A percentile compares a stretch with the other conserved stretches of the same genome.
These are phyloP conservation scores for Xylaria sp. DNA, from an alignment of 2,329 filamentous ascomycete species.

Conservation along the genomic window DNA sequence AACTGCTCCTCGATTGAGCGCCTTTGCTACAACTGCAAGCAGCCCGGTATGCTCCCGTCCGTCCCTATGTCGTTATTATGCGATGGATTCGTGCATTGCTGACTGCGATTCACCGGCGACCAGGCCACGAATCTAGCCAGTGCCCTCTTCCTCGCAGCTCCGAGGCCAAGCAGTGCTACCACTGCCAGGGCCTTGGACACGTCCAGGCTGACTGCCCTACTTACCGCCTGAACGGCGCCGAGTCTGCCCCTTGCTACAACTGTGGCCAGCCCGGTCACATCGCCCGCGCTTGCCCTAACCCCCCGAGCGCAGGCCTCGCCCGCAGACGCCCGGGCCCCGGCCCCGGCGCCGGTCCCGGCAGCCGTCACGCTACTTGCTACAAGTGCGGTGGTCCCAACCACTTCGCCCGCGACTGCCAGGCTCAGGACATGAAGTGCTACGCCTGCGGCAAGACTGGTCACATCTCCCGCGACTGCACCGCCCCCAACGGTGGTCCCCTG, in stretches of 20 bases:
- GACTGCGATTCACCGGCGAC: constrained; percentile 14
- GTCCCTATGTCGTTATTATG: neutral
- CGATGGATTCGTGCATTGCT: constrained; percentile 5
- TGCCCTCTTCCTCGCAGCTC: constrained; percentile 96
- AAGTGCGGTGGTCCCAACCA: constrained; percentile 88
- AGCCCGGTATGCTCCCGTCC: constrained; percentile 53
- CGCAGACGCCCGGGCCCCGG: constrained; percentile 41
- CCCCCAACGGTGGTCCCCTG: constrained; percentile 89
- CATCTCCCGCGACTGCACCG: constrained; percentile 90
- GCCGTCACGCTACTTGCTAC: constrained; percentile 63
- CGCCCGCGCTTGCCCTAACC: constrained; percentile 83
- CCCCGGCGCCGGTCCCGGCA: constrained; percentile 55
- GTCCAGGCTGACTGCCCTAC: constrained; percentile 99
- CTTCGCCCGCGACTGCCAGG: constrained; percentile 96
- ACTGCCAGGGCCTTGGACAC: constrained; percentile 96
- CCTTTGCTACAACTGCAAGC: constrained; percentile 99
- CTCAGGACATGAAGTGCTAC: constrained; percentile 98
- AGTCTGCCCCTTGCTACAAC: constrained; percentile 78
- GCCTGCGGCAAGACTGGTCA: constrained; percentile 93
- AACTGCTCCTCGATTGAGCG: constrained; percentile 97
- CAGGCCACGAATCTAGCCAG: constrained; percentile 92
- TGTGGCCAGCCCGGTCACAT: constrained; percentile 91
- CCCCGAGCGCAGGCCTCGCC: constrained; percentile 56
- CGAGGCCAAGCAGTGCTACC: constrained; percentile 99
- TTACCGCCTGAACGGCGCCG: constrained; percentile 76